phyloP scores from a whole-genome alignment of 2,329 filamentous ascomycete genomes.

The Ciborinia camelliae region DNA sequence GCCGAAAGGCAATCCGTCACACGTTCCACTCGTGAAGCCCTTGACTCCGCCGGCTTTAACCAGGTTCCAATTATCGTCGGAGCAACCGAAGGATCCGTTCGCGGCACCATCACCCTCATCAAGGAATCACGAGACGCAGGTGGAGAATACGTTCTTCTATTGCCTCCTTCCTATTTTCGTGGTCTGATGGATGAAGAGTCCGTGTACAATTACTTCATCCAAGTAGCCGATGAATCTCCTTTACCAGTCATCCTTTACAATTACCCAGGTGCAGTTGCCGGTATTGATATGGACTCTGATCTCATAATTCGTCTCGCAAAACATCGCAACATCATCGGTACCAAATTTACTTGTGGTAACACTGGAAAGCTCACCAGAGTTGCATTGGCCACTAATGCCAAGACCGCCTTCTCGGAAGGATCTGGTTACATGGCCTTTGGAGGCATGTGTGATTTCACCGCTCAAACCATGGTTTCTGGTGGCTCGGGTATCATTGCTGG shows the following conservation, averaged over 20 bases:
- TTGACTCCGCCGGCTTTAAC: slow-evolving; percentile 75
- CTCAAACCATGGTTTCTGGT: slow-evolving; percentile 75
- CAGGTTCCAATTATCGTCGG: slow-evolving; percentile 79
- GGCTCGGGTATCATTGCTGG: slow-evolving; percentile 84
- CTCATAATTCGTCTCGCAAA: slow-evolving; percentile 74
- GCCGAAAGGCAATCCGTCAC: slow-evolving; percentile 75
- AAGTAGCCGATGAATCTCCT: slow-evolving; percentile 70
- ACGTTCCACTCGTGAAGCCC: slow-evolving; percentile 72
- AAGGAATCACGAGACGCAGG: slow-evolving; percentile 64
- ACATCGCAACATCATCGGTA: slow-evolving; percentile 82
- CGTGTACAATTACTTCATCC: slow-evolving; percentile 62
- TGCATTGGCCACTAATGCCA: slow-evolving; percentile 66
- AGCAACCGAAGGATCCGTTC: slow-evolving; percentile 76
- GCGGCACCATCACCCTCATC: slow-evolving; percentile 73
- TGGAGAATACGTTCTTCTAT: slow-evolving; percentile 74
- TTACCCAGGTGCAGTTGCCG: slow-evolving; percentile 82
- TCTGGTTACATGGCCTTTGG: slow-evolving; percentile 81
- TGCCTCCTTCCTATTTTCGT: slow-evolving; percentile 82
- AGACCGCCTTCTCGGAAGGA: slow-evolving; percentile 57
- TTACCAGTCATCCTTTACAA: slow-evolving; percentile 85
- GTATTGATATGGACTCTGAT: slow-evolving; percentile 88
- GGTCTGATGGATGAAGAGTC: slow-evolving; percentile 68
- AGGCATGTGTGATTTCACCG: slow-evolving; percentile 82
- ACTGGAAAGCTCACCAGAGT: slow-evolving; percentile 86
- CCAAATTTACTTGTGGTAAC: slow-evolving; percentile 90